These are phyloP conservation scores for Lyophyllum decastes DNA, from an alignment of 768 basidiomycete genomes.

Conservation along the genomic window DNA sequence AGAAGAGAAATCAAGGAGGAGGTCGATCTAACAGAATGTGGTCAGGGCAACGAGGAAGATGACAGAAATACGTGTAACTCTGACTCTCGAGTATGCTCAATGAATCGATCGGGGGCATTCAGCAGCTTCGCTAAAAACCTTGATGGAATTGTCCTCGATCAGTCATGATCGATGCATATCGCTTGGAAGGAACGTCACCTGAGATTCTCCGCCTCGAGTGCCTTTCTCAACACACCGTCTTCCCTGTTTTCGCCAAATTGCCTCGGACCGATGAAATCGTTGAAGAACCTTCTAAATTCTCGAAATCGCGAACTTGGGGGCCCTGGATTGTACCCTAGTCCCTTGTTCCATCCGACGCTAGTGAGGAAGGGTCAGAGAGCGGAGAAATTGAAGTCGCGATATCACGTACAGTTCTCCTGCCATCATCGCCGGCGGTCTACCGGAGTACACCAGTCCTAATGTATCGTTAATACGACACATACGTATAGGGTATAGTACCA, in stretches of 20 bases:
- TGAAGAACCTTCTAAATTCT: constrained; percentile 34
- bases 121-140: neutral
- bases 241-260: constrained; percentile 12
- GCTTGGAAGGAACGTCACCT: neutral
- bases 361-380: neutral
- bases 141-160: neutral
- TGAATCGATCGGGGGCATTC: neutral
- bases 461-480: neutral
- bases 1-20: constrained; percentile 24
- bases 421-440: constrained; percentile 30
- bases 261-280: constrained; percentile 32
- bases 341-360: constrained; percentile 35
- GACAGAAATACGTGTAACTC: neutral
- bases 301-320: constrained; percentile 32
- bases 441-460: constrained; percentile 33
- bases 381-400: neutral
- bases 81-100: constrained; percentile 2
- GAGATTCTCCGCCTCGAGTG: constrained; percentile 17
- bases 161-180: neutral
- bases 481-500: neutral
- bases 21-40: constrained; percentile 16
- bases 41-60: too few relatives aligned
- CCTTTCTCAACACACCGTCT: constrained; percentile 16
- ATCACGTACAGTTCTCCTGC: constrained; percentile 31
- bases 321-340: constrained; percentile 33